phyloP scores from a whole-genome alignment of 805 yeast species.

The Peterozyma toletana region DNA sequence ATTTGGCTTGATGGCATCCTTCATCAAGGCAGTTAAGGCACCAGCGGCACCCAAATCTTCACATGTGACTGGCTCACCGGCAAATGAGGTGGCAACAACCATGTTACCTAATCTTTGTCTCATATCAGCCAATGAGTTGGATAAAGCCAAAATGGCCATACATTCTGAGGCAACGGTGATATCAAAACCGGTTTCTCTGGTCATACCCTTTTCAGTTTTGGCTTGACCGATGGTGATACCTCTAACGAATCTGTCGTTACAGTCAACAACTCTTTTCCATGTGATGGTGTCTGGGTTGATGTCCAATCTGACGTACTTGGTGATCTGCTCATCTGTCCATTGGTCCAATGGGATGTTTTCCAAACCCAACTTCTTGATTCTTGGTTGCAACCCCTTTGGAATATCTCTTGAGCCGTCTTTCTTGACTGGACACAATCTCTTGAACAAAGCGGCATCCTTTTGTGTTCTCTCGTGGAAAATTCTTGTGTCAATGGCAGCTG shows the following conservation, averaged over 20 bases:
- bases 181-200: slow-evolving; percentile 87
- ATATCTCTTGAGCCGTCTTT: slow-evolving; percentile 69
- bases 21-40: slow-evolving; percentile 88
- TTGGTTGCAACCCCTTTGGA: slow-evolving; percentile 69
- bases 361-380: slow-evolving; percentile 79
- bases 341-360: slow-evolving; percentile 72
- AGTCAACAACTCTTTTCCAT: slow-evolving; percentile 89
- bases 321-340: slow-evolving; percentile 69
- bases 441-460: slow-evolving; percentile 68
- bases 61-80: slow-evolving; percentile 81
- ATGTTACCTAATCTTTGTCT: slow-evolving; percentile 81
- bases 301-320: slow-evolving; percentile 72
- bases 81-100: slow-evolving; percentile 75
- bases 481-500: slow-evolving; percentile 96
- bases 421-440: slow-evolving; percentile 79
- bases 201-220: slow-evolving; percentile 84
- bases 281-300: slow-evolving; percentile 88
- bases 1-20: slow-evolving; percentile 95
- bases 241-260: slow-evolving; percentile 87
- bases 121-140: slow-evolving; percentile 74
- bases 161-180: slow-evolving; percentile 94
- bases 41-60: slow-evolving; percentile 96
- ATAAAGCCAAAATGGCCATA: slow-evolving; percentile 91
- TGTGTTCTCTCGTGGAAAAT: slow-evolving; percentile 92
- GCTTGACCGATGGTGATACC: slow-evolving; percentile 88